Evolutionary conservation across 2,329 filamentous ascomycete genomes (phyloP).

Genomic region (Colletotrichum neosansevieriae): DNA sequence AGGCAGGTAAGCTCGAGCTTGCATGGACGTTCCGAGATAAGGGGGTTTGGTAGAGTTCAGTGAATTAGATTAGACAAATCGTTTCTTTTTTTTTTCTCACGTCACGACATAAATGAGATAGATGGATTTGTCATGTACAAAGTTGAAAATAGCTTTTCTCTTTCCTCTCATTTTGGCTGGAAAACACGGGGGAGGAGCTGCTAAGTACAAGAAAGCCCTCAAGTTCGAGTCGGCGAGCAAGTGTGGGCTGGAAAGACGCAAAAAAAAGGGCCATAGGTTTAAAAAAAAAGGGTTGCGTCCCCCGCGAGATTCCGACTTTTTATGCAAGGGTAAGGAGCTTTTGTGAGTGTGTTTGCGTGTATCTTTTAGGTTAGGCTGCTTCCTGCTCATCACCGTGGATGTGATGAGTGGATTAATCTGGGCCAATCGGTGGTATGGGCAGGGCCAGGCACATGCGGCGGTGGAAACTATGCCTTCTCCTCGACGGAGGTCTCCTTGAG

Average conservation of each 20-base stretch:
- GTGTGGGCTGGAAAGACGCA: constrained; percentile 35
- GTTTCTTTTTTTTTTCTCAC: not conserved
- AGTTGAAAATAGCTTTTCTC: constrained; percentile 22
- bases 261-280: constrained; percentile 32
- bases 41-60: too few species aligned
- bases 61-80: too few species aligned
- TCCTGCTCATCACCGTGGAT: not conserved
- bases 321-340: constrained; percentile 26
- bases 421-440: not conserved
- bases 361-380: not conserved
- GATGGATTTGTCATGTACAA: not conserved
- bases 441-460: constrained; percentile 35
- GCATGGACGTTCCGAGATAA: too few species aligned
- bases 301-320: constrained; percentile 27
- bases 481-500: constrained; percentile 65
- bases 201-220: constrained; percentile 40
- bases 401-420: not conserved
- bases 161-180: constrained; percentile 33
- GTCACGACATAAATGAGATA: not conserved
- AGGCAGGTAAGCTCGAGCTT: too few species aligned
- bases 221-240: constrained; percentile 8
- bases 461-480: constrained; percentile 59
- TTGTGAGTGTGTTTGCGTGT: constrained; percentile 17
- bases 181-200: constrained; percentile 17
- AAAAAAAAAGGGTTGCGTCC: constrained; percentile 22